These are phyloP conservation scores for Backusella sp. DNA, from an alignment of 192 early-diverging fungal species.

Conservation along the genomic window DNA sequence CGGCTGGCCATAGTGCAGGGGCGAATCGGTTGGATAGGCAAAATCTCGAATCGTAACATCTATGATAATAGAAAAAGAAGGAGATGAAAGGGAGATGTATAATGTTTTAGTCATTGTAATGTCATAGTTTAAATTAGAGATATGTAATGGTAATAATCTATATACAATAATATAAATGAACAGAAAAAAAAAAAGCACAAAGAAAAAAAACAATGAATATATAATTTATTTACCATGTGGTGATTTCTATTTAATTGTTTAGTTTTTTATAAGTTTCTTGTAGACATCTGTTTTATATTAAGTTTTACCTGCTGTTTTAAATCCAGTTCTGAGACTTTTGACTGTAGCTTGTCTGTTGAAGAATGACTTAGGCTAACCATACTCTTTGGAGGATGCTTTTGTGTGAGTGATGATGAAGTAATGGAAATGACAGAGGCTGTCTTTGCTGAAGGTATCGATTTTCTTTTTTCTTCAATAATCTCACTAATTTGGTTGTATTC, in stretches of 20 bases:
- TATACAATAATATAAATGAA: neutral
- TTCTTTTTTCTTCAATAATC: neutral
- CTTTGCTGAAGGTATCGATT: conserved; percentile 3
- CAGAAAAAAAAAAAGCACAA: neutral
- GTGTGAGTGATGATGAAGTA: conserved; percentile 9
- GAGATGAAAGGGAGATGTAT: neutral
- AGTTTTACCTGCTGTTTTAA: neutral
- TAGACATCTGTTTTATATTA: neutral
- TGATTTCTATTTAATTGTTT: neutral
- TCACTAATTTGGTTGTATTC: conserved; percentile 1
- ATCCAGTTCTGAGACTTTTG: conserved; percentile 4
- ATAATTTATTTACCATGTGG: neutral
- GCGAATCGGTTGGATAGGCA: conserved; percentile 42
- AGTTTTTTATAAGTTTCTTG: neutral
- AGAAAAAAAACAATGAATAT: neutral
- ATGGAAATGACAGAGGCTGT: conserved; percentile 1
- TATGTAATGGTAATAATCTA: neutral
- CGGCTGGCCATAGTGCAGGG: conserved; percentile 38
- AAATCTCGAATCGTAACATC: conserved; percentile 43
- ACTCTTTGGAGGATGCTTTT: conserved; percentile 8
- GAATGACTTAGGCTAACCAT: neutral
- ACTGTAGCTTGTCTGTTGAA: neutral
- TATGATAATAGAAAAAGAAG: neutral
- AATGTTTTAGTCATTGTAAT: neutral
- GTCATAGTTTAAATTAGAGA: neutral